These are phyloP conservation scores for Plasmodium reichenowi DNA, from an alignment of 169 alveolate genomes.

Conservation along the genomic window DNA sequence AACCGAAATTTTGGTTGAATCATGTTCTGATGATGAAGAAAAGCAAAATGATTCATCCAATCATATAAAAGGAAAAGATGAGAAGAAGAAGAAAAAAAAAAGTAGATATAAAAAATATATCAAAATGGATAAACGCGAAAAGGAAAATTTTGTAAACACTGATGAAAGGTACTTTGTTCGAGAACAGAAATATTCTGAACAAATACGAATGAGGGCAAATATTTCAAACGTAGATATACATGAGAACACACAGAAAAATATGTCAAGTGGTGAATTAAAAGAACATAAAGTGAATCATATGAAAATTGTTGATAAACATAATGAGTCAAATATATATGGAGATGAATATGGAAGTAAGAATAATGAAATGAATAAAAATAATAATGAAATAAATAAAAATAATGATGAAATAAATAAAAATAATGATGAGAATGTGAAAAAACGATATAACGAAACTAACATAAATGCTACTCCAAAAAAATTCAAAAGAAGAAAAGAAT, in stretches of 20 bases:
- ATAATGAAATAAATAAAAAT: neutral
- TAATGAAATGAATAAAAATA: neutral
- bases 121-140: neutral
- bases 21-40: constrained; percentile 4
- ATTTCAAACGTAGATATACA: no score
- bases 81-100: constrained; percentile 15
- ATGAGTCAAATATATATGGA: no score
- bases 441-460: neutral
- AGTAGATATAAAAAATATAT: neutral
- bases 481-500: constrained; percentile 33
- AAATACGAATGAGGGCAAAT: no score
- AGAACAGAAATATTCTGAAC: no score
- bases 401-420: neutral
- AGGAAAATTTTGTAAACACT: neutral
- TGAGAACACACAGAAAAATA: no score
- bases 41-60: neutral
- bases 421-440: neutral
- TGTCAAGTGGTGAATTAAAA: no score
- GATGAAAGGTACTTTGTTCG: no score
- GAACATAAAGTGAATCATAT: no score
- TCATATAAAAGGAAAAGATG: constrained; percentile 3
- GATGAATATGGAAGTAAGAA: neutral
- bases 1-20: constrained; percentile 74
- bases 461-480: neutral
- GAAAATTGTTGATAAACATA: no score